These are phyloP conservation scores for Fusarium sp. DNA, from an alignment of 2,329 filamentous ascomycete species.

Conservation along the genomic window DNA sequence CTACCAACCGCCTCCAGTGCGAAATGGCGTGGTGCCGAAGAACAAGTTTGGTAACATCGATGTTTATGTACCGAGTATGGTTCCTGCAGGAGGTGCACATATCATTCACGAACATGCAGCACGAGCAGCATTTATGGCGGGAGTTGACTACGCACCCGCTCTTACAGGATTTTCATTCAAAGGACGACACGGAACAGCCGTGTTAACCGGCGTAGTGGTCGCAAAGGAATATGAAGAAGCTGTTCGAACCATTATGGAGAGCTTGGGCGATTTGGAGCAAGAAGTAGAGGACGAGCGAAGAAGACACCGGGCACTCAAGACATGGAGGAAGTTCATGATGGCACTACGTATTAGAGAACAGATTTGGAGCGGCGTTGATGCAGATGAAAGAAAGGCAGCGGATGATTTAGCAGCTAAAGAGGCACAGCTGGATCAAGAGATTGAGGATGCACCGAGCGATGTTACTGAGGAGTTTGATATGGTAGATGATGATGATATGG, in stretches of 20 bases:
- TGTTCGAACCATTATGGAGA: conserved; percentile 75
- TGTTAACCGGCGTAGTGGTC: conserved; percentile 82
- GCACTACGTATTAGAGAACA: conserved; percentile 81
- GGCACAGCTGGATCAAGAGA: conserved; percentile 52
- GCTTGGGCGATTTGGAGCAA: conserved; percentile 74
- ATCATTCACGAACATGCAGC: conserved; percentile 71
- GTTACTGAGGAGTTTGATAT: conserved; percentile 60
- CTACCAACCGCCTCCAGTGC: conserved; percentile 81
- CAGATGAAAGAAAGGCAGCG: conserved; percentile 58
- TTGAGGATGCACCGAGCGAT: conserved; percentile 55
- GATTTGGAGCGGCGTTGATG: conserved; percentile 71
- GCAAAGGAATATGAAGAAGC: conserved; percentile 79
- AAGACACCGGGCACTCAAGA: conserved; percentile 78
- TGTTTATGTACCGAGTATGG: conserved; percentile 91
- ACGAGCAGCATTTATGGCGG: conserved; percentile 79
- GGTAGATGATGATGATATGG: conserved; percentile 58
- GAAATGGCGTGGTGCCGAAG: conserved; percentile 81
- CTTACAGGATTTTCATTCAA: conserved; percentile 91
- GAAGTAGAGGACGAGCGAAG: conserved; percentile 76
- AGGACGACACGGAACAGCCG: conserved; percentile 86
- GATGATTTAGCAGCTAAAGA: conserved; percentile 54
- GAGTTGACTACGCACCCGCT: conserved; percentile 88
- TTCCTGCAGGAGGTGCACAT: conserved; percentile 84
- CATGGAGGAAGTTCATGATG: conserved; percentile 77
- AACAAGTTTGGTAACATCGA: conserved; percentile 97